Base-by-base conservation (phyloP, 139 green algal species). In the Chlamydomonas sphaeroides region DNA sequence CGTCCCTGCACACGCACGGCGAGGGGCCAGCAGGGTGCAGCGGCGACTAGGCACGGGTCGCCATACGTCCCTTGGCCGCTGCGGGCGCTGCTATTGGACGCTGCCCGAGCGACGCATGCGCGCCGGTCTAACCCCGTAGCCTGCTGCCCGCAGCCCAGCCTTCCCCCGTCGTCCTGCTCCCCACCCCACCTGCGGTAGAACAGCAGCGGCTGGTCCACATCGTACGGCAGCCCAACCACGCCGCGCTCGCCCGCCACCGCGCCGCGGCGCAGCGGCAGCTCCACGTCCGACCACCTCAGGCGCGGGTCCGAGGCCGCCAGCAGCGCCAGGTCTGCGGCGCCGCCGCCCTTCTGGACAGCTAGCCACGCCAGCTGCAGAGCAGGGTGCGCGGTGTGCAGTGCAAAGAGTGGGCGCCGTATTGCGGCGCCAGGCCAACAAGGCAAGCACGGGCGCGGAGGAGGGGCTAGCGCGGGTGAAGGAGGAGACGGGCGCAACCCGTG, bases 341-440 rank as follows among this genome's bases (percentile, higher is more conserved):
- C 33, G 10, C 11, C 56, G 3, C 23, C 3, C 25, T 14, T 17
- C 18, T 49, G n/a, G n/a, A 48, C 33, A 0, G 21, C 70, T 51
- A 78, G 35, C 51, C 49, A 78, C 10, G 35, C 70, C 23, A 78
- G 70, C 70, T 78, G 70, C 51, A n/a, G n/a, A n/a, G n/a, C n/a
- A n/a, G n/a, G n/a, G n/a, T n/a, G n/a, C n/a, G n/a, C n/a, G n/a
- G n/a, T n/a, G n/a, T n/a, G n/a, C n/a, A n/a, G n/a, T n/a, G n/a
- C n/a, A n/a, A n/a, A n/a, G n/a, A n/a, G n/a, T n/a, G n/a, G n/a
- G n/a, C n/a, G n/a, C n/a, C n/a, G n/a, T n/a, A n/a, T n/a, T n/a
- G n/a, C n/a, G n/a, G n/a, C n/a, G n/a, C n/a, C n/a, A n/a, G n/a
- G n/a, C n/a, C n/a, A n/a, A n/a, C n/a, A n/a, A n/a, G n/a, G n/a